phyloP scores from a whole-genome alignment of 805 yeast species.

The Tetrapisispora iriomotensis region DNA sequence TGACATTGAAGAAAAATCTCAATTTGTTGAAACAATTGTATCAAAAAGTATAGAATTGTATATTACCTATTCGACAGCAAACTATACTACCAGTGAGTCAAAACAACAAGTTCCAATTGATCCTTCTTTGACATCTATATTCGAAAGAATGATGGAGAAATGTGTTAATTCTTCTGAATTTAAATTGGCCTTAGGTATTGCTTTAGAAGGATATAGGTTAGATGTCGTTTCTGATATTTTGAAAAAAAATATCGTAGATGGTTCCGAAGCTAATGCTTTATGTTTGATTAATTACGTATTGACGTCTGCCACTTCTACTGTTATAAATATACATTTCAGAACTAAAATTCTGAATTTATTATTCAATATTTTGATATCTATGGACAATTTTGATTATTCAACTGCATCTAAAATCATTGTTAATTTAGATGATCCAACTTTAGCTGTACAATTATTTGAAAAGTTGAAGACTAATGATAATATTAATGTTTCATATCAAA shows the following conservation, averaged over 20 bases:
- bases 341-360: slow-evolving; percentile 51
- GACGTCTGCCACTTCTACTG: slow-evolving; percentile 59
- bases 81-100: slow-evolving; percentile 21
- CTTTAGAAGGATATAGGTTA: slow-evolving; percentile 78
- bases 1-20: slow-evolving; percentile 60
- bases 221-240: slow-evolving; percentile 65
- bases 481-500: slow-evolving; percentile 70
- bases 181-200: slow-evolving; percentile 79
- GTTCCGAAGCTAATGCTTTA: slow-evolving; percentile 45
- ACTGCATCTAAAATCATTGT: slow-evolving; percentile 78
- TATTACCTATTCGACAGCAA: slow-evolving; percentile 49
- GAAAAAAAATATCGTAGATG: slow-evolving; percentile 28
- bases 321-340: slow-evolving; percentile 58
- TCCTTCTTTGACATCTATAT: slow-evolving; percentile 53
- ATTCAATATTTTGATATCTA: slow-evolving; percentile 47
- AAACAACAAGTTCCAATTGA: slow-evolving; percentile 36
- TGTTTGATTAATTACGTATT: slow-evolving; percentile 63
- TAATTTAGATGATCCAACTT: slow-evolving; percentile 66
- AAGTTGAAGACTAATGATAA: slow-evolving; percentile 36
- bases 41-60: slow-evolving; percentile 86
- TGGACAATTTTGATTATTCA: slow-evolving; percentile 67
- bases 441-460: slow-evolving; percentile 62
- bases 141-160: slow-evolving; percentile 77
- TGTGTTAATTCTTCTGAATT: slow-evolving; percentile 65
- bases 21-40: slow-evolving; percentile 86